These are phyloP conservation scores for Trichophyton schoenleinii DNA, from an alignment of 2,329 filamentous ascomycete species.

Conservation along the genomic window DNA sequence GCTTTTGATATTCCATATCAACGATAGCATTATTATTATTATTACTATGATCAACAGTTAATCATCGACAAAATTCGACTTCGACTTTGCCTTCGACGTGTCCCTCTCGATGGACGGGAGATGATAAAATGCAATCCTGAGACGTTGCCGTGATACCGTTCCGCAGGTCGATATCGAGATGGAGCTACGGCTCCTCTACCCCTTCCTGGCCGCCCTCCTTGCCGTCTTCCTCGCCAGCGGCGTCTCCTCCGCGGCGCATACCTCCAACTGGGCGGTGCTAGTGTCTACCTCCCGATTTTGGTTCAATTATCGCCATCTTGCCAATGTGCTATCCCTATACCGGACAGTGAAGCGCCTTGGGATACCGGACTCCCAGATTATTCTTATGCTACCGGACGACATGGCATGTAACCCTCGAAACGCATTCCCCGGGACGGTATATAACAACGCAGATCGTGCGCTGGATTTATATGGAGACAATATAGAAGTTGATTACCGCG, in stretches of 20 bases:
- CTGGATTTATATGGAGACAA: conserved; percentile 97
- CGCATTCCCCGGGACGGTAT: conserved; percentile 92
- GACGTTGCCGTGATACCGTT: not conserved
- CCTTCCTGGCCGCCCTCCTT: conserved; percentile 12
- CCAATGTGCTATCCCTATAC: conserved; percentile 94
- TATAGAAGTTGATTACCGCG: conserved; percentile 96
- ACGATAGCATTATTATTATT: not conserved
- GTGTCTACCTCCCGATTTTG: conserved; percentile 97
- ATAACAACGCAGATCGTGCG: conserved; percentile 92
- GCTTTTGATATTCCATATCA: not conserved
- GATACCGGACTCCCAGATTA: conserved; percentile 97
- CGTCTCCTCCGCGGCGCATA: conserved; percentile 45
- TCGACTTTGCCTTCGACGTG: not conserved
- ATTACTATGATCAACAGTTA: no score
- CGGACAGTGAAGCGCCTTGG: conserved; percentile 95
- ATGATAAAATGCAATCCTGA: no score
- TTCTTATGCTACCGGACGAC: conserved; percentile 98
- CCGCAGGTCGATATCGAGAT: not conserved
- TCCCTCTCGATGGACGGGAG: not conserved
- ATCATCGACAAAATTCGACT: not conserved
- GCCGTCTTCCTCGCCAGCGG: conserved; percentile 6
- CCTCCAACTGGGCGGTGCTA: conserved; percentile 98
- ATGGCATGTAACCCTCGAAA: conserved; percentile 99
- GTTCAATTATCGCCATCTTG: conserved; percentile 99
- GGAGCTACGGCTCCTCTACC: not conserved